Evolutionary conservation across 192 early-diverging fungal species (phyloP), one percentile per base, ranked within the genome.

Genomic region (Gonapodya sp.): DNA sequence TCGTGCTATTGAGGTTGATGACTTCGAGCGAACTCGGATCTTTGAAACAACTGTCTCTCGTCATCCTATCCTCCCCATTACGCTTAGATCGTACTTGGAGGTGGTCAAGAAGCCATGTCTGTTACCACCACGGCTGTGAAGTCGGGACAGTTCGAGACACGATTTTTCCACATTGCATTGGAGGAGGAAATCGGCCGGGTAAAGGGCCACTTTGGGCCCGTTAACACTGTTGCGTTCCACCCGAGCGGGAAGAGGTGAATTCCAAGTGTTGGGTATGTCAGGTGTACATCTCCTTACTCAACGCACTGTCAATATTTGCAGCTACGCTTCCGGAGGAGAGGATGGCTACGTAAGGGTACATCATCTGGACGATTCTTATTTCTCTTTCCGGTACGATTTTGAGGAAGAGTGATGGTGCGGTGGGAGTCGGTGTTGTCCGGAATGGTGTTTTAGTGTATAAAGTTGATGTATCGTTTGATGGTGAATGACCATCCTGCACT

Each of bases 121-220:
- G 98, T 99, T 78, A 98, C 98, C 34, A 94, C 92, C 35, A 97
- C 96, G 31, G 90, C 91, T 36, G 90, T 91, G 79, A 90, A 94
- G 84, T 92, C 93, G 85, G 97, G 96, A 84, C 97, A 98, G 87
- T 99, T 99, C 86, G 98, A 99, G 87, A 93, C 91, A 82, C 87
- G 95, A 74, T 98, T 99, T 92, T 99, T 93, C 92, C 98, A 99
- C 89, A 93, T 94, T 83, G 91, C 96, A 80, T 93, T 98, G 80
- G 94, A 97, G 83, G 95, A 97, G 84, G 97, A 99, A 86, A 94
- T 98, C 75, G 96, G 96, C 78, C 93, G 96, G 82, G 94, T 96
- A 37, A 95, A 94, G 89, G 98, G 98, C 33, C 98, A 99, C 83
- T 99, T 99, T 86, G 98, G 98, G 83, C 98, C 98, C 37, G 98